Conservation (phyloP, 2,329 filamentous ascomycete genomes). For the Talaromyces atroroseus region DNA sequence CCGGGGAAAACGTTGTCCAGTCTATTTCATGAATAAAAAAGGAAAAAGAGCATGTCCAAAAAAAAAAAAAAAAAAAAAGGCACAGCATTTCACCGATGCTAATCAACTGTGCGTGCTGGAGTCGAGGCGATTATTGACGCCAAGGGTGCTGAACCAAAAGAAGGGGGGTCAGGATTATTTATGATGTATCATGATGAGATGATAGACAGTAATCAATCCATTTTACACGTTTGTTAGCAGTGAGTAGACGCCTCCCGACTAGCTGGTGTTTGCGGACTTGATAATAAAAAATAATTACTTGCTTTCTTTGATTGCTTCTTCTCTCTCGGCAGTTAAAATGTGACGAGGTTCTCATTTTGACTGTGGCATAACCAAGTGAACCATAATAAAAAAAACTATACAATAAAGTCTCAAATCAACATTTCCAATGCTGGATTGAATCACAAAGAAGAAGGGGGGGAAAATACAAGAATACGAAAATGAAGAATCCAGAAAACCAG, state of each 20-base stretch:
- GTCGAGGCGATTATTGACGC: neutral
- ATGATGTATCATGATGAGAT: neutral
- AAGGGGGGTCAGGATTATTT: neutral
- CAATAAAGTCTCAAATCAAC: neutral
- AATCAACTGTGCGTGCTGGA: too few relatives aligned
- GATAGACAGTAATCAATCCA: neutral
- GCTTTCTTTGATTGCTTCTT: too few relatives aligned
- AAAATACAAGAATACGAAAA: neutral
- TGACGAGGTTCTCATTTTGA: too few relatives aligned
- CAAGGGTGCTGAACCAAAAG: neutral
- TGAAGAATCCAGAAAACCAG: neutral
- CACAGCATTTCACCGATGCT: neutral
- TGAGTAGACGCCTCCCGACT: too few relatives aligned
- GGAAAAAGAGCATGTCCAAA: too few relatives aligned
- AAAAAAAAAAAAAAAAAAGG: neutral
- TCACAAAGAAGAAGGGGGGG: neutral
- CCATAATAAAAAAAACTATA: neutral
- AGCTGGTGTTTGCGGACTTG: too few relatives aligned
- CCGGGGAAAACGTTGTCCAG: constrained; percentile 5
- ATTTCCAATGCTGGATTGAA: neutral
- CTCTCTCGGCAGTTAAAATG: too few relatives aligned
- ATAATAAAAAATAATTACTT: too few relatives aligned
- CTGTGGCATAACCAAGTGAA: too few relatives aligned
- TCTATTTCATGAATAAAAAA: constrained; percentile 8
- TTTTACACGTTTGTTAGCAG: neutral